Evolutionary conservation across 495 filamentous ascomycete genomes (phyloP), one percentile per base, ranked within the genome.

Genomic region (Hyaloscypha bicolor): DNA sequence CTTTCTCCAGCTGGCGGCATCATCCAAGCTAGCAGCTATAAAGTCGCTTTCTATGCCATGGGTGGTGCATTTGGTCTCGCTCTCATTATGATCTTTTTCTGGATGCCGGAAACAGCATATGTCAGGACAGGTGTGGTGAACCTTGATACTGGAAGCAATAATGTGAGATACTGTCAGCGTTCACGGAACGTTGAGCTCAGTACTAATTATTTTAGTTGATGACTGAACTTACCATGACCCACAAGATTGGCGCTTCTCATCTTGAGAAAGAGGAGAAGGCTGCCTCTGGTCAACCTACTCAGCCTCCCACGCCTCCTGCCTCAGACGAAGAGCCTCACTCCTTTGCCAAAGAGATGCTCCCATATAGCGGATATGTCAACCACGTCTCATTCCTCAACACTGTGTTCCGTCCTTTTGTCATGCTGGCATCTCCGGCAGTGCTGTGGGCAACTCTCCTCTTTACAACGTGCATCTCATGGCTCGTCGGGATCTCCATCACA

Each of bases 401-500:
- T 5, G 72, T 79, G 14, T 67, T 81, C 57, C 69, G 79, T 12
- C 80, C 80, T 4, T 80, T 81, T 65, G 77, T 76, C 61, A 77
- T 83, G 57, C 67, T 83, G 11, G 68, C 71, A 9, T 81, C 78
- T 6, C 79, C 79, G 1, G 74, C 77, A 25, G 80, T 83, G 8
- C 60, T 79, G 1, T 83, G 79, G 77, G 80, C 76, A 0, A 72
- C 74, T 9, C 67, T 79, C 4, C 73, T 79, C 2, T 82, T 79
- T 73, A 79, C 79, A 12, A 81, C 75, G 0, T 80, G 79, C 68
- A 80, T 80, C 37, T 79, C 79, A n/a, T 81, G 79, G 79, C 76
- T 82, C 12, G 79, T 83, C 0, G 77, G 78, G 39, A 79, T 82
- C 53, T 77, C 75, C 32, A 74, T 79, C 55, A 79, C 78, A 1